A percentile compares a stretch with the other conserved stretches of the same genome.
phyloP scores from a whole-genome alignment of 441 rosid genomes.

The Brassica hybrid region DNA sequence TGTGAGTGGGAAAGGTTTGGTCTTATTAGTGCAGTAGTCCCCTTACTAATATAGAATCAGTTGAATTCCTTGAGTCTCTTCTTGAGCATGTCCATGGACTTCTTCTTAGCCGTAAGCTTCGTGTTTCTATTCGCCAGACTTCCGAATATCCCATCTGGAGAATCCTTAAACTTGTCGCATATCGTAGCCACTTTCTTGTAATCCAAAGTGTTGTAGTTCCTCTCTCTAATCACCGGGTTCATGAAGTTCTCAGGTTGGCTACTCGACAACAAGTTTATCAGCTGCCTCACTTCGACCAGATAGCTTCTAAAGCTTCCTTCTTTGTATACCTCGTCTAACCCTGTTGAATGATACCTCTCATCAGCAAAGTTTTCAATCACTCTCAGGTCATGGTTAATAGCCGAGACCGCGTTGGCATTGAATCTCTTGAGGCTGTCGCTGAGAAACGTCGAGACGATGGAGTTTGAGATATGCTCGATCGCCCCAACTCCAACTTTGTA shows the following conservation, averaged over 20 bases:
- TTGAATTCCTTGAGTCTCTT: conserved; percentile 95
- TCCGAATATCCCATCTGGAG: conserved; percentile 88
- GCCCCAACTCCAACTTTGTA: conserved; percentile 88
- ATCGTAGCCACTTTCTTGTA: conserved; percentile 86
- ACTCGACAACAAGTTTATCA: conserved; percentile 82
- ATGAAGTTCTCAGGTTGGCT: conserved; percentile 94
- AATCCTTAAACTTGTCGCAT: conserved; percentile 89
- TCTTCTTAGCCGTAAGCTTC: conserved; percentile 79
- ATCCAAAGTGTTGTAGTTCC: conserved; percentile 80
- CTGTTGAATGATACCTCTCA: conserved; percentile 73
- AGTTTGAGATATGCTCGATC: conserved; percentile 77
- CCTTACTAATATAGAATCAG: conserved; percentile 39
- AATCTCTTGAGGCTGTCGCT: conserved; percentile 85
- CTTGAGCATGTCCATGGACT: conserved; percentile 90
- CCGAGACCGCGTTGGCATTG: conserved; percentile 77
- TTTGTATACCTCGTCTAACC: conserved; percentile 70
- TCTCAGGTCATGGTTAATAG: conserved; percentile 70
- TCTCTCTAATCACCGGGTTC: conserved; percentile 92
- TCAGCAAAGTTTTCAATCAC: conserved; percentile 85
- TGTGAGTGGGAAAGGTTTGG: conserved; percentile 18
- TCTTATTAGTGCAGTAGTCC: conserved; percentile 13
- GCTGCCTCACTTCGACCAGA: conserved; percentile 82
- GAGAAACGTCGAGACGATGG: conserved; percentile 70
- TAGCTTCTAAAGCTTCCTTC: conserved; percentile 74
- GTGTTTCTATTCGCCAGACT: conserved; percentile 81